Conservation (phyloP, 2,329 filamentous ascomycete genomes). For the Cytospora schulzeri region DNA sequence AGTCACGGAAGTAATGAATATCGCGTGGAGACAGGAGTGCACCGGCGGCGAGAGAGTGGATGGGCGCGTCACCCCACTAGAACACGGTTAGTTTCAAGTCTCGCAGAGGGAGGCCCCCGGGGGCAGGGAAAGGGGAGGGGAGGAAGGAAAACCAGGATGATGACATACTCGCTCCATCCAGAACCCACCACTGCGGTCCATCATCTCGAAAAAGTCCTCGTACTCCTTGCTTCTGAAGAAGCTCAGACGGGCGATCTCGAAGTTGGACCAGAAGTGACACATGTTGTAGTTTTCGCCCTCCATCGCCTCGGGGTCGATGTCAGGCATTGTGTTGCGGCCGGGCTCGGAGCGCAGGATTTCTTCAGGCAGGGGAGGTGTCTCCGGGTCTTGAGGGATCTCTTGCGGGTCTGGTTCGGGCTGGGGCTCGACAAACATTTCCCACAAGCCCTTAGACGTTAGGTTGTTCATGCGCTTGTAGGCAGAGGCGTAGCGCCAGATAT, state of each 20-base stretch:
- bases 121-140: conserved; percentile 15
- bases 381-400: conserved; percentile 60
- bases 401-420: conserved; percentile 60
- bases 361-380: conserved; percentile 72
- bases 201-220: conserved; percentile 97
- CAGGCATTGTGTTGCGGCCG: conserved; percentile 67
- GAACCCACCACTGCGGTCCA: conserved; percentile 96
- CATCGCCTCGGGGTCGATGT: conserved; percentile 91
- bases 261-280: conserved; percentile 99
- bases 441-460: conserved; percentile 85
- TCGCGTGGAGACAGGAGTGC: conserved; percentile 78
- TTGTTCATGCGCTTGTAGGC: conserved; percentile 95
- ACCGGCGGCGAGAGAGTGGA: conserved; percentile 94
- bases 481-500: conserved; percentile 98
- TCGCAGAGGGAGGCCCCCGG: background rate
- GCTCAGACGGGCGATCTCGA: conserved; percentile 91
- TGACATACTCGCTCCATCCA: conserved; percentile 91
- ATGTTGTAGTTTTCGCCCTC: conserved; percentile 99
- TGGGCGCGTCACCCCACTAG: conserved; percentile 97
- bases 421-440: conserved; percentile 97
- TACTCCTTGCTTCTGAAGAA: conserved; percentile 98
- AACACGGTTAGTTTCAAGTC: conserved; percentile 38
- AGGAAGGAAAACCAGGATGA: conserved; percentile 10
- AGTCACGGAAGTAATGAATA: conserved; percentile 98
- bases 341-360: conserved; percentile 79